These are phyloP conservation scores for Saccharomyces hybrid DNA, from an alignment of 1,139 yeast genomes.

Conservation along the genomic window DNA sequence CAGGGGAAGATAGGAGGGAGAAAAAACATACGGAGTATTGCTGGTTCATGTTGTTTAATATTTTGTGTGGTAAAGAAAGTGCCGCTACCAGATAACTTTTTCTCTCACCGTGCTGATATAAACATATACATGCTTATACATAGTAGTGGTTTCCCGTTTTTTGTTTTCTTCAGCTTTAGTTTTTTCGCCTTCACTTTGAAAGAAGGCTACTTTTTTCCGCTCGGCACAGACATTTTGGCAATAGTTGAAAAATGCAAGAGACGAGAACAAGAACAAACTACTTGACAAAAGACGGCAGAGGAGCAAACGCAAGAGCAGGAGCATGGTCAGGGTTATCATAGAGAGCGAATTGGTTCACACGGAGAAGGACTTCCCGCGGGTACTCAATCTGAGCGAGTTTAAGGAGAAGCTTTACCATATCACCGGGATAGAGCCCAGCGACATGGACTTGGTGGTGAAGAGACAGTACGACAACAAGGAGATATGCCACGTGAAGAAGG, in stretches of 20 bases:
- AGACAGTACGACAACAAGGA: not conserved
- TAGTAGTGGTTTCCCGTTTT: not conserved
- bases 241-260: not conserved
- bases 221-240: not conserved
- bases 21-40: not conserved
- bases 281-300: not conserved
- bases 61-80: not conserved
- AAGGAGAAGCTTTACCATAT: not conserved
- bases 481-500: not conserved
- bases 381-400: not conserved
- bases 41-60: not conserved
- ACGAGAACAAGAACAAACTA: not conserved
- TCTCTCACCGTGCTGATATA: not conserved
- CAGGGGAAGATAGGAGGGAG: not conserved
- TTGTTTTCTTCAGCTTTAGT: not conserved
- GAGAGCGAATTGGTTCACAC: not conserved
- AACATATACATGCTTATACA: not conserved
- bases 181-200: not conserved
- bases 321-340: not conserved
- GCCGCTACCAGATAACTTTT: not conserved
- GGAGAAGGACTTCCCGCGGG: not conserved
- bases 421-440: not conserved
- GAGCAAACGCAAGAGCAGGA: not conserved
- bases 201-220: not conserved
- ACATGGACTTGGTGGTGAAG: not conserved